Conservation (phyloP, 2,329 filamentous ascomycete genomes). For the Venturia carpophila region DNA sequence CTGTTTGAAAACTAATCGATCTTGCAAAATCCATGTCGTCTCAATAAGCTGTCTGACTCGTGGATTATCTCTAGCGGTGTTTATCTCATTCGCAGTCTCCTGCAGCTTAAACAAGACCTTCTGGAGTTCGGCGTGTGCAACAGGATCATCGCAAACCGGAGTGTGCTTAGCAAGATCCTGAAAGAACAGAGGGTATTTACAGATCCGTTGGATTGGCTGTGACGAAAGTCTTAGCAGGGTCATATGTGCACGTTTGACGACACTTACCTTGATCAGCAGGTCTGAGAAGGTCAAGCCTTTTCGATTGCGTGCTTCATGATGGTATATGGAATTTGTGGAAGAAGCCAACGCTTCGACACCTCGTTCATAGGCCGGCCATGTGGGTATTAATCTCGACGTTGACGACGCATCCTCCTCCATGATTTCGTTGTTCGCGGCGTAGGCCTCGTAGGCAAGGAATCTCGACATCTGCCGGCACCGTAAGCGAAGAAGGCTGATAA, state of each 20-base stretch:
- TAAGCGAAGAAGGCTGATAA: constrained; percentile 5
- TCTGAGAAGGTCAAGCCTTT: constrained; percentile 79
- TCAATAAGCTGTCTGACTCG: constrained; percentile 62
- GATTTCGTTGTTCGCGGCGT: constrained; percentile 80
- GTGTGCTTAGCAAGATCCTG: constrained; percentile 75
- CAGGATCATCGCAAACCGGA: constrained; percentile 75
- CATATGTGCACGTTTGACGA: not conserved
- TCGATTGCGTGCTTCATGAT: constrained; percentile 52
- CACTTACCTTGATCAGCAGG: constrained; percentile 73
- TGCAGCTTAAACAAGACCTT: constrained; percentile 63
- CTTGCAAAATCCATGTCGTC: constrained; percentile 78
- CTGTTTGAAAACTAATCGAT: constrained; percentile 66
- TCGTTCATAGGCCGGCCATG: constrained; percentile 74
- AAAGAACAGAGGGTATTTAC: constrained; percentile 84
- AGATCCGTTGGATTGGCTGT: constrained; percentile 85
- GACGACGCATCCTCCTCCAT: constrained; percentile 71
- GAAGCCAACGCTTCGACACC: constrained; percentile 78
- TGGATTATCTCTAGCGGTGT: constrained; percentile 72
- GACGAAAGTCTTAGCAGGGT: constrained; percentile 6
- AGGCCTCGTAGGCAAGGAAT: constrained; percentile 86
- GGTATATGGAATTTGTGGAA: constrained; percentile 63
- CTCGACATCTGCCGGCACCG: constrained; percentile 55
- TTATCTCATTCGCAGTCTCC: constrained; percentile 70
- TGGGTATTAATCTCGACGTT: constrained; percentile 57
- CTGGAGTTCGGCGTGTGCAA: constrained; percentile 71